A percentile compares a stretch with the other conserved stretches of the same genome.
Conservation (phyloP, 306 rosid species). For the Cucumis melo region DNA sequence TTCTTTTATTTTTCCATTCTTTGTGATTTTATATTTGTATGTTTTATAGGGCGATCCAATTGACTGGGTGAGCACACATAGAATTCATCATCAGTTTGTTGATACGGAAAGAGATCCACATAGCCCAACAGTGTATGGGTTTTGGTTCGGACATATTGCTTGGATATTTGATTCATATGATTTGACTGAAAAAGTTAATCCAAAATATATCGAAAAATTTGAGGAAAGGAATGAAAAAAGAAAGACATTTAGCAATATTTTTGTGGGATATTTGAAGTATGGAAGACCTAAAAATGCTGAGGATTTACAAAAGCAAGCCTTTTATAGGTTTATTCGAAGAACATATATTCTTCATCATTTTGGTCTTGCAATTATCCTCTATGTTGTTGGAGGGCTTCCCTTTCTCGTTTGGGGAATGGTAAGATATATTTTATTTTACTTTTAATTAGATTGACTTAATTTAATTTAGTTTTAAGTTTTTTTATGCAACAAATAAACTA, state of each 20-base stretch:
- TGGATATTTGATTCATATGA: slow-evolving; percentile 67
- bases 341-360: slow-evolving; percentile 46
- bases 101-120: slow-evolving; percentile 91
- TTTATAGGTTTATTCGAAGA: slow-evolving; percentile 41
- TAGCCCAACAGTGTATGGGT: slow-evolving; percentile 60
- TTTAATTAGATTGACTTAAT: not conserved
- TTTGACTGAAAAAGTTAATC: slow-evolving; percentile 35
- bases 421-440: not conserved
- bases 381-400: slow-evolving; percentile 53
- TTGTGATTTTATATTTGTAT: not conserved
- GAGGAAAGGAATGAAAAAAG: no score
- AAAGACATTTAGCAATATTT: not conserved
- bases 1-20: no score
- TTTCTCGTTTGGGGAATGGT: slow-evolving; percentile 73
- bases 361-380: slow-evolving; percentile 38
- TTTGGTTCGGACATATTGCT: slow-evolving; percentile 77
- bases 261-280: slow-evolving; percentile 35
- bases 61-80: slow-evolving; percentile 91
- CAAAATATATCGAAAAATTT: not conserved
- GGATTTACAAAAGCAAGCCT: slow-evolving; percentile 48
- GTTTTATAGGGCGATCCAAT: slow-evolving; percentile 62
- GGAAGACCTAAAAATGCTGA: slow-evolving; percentile 61
- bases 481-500: no score
- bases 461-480: no score
- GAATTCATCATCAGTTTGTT: slow-evolving; percentile 83